These are phyloP conservation scores for Erodium texanum DNA, from an alignment of 441 rosid genomes.

Conservation along the genomic window DNA sequence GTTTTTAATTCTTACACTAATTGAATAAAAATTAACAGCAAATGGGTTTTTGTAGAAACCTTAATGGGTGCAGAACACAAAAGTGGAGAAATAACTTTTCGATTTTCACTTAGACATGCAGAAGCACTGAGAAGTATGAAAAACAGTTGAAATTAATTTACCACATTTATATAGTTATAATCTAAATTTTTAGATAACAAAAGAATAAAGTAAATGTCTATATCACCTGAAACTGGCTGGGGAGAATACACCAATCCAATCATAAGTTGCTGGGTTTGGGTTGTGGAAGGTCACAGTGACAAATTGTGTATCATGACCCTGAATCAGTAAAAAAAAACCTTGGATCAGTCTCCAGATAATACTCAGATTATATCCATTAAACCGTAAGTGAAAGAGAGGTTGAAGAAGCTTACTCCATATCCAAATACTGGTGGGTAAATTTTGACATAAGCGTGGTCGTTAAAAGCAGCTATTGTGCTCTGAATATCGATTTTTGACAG, in stretches of 20 bases:
- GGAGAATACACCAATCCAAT: conserved; percentile 90
- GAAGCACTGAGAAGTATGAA: conserved; percentile 36
- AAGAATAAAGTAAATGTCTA: not conserved
- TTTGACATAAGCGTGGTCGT: not conserved
- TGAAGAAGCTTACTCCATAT: conserved; percentile 4
- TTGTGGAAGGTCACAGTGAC: conserved; percentile 39
- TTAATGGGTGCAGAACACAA: conserved; percentile 68
- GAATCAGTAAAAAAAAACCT: not conserved
- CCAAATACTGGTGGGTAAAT: not conserved
- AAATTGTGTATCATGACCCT: conserved; percentile 62
- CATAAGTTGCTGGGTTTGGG: conserved; percentile 51
- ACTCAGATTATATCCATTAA: not conserved
- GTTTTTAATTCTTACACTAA: too few species aligned
- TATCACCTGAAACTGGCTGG: conserved; percentile 69
- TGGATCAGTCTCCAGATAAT: not conserved
- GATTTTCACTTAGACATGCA: conserved; percentile 40
- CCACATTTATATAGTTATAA: too few species aligned
- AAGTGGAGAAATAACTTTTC: conserved; percentile 37
- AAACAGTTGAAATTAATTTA: too few species aligned
- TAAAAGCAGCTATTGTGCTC: not conserved
- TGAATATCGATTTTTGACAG: not conserved
- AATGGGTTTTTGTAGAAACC: conserved; percentile 41
- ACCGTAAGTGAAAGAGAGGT: not conserved
- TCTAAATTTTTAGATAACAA: not conserved
- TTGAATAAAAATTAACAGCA: too few species aligned